Conservation (phyloP, 768 basidiomycete species). For the Podaxis sp. region DNA sequence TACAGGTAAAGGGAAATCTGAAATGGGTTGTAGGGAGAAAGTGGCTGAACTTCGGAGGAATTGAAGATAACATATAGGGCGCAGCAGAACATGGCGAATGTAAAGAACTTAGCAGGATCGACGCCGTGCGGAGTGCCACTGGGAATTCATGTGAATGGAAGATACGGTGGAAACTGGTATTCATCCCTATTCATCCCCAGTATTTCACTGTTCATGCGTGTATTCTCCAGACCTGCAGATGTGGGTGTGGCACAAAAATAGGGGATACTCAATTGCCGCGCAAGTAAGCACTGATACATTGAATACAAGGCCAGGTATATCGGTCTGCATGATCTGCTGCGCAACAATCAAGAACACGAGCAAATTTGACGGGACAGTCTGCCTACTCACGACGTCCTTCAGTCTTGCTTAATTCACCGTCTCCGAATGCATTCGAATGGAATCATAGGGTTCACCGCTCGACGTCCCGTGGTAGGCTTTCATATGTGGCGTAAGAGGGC, state of each 20-base stretch:
- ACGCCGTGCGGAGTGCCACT: background rate
- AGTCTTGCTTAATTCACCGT: background rate
- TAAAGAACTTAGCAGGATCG: background rate
- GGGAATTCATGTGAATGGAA: background rate
- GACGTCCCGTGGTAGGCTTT: background rate
- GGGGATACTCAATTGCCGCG: background rate
- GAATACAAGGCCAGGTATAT: background rate
- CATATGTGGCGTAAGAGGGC: background rate
- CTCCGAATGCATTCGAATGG: background rate
- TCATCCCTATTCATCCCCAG: background rate
- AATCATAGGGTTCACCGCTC: slow-evolving; percentile 1
- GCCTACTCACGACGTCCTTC: slow-evolving; percentile 1
- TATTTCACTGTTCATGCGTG: background rate
- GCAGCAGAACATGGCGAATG: background rate
- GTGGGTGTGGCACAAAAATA: background rate
- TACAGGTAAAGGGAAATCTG: background rate
- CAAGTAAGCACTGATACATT: background rate
- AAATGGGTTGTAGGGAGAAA: background rate
- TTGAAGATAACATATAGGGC: background rate
- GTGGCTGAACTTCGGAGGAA: background rate
- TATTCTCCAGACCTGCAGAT: slow-evolving; percentile 5
- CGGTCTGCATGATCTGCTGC: slow-evolving; percentile 5
- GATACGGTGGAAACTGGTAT: background rate
- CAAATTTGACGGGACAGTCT: background rate
- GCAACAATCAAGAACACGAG: background rate